A percentile compares a stretch with the other conserved stretches of the same genome.
phyloP scores from a whole-genome alignment of 2,329 filamentous ascomycete species.

The Sporothrix schenckii region DNA sequence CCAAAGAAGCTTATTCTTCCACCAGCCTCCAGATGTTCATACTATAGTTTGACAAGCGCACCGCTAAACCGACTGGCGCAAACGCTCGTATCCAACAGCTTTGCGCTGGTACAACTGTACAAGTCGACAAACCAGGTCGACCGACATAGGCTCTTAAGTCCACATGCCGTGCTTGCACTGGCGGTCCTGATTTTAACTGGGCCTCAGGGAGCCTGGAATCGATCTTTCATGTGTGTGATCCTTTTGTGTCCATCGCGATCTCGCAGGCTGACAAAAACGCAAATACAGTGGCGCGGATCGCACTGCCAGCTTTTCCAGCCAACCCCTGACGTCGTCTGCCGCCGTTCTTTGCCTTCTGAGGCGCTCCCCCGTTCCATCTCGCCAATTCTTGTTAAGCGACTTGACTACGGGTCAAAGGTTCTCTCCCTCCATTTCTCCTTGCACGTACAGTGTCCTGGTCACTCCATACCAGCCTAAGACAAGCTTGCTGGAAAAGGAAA shows the following conservation, averaged over 20 bases:
- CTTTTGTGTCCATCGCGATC: conserved; percentile 11
- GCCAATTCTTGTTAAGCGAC: conserved; percentile 11
- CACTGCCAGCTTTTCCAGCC: conserved; percentile 19
- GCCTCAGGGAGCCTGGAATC: background rate
- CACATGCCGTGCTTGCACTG: background rate
- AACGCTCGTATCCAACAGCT: conserved; percentile 22
- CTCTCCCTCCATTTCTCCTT: conserved; percentile 10
- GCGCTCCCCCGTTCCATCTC: background rate
- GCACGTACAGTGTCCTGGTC: background rate
- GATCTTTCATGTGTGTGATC: background rate
- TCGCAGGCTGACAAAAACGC: background rate
- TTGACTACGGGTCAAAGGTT: background rate
- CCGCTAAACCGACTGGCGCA: background rate
- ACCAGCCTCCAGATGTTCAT: conserved; percentile 17
- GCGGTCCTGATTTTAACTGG: background rate
- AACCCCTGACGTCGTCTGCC: conserved; percentile 1
- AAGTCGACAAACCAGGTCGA: no score
- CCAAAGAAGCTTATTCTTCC: conserved; percentile 8
- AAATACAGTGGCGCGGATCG: background rate
- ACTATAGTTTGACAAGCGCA: conserved; percentile 10
- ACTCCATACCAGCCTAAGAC: conserved; percentile 16
- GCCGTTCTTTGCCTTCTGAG: conserved; percentile 8
- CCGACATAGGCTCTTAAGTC: conserved; percentile 10
- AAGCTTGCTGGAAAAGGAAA: background rate
- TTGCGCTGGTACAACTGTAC: background rate